Evolutionary conservation across 352 stramenopile genomes (phyloP).

Genomic region (Globisporangium cylindrosporum): DNA sequence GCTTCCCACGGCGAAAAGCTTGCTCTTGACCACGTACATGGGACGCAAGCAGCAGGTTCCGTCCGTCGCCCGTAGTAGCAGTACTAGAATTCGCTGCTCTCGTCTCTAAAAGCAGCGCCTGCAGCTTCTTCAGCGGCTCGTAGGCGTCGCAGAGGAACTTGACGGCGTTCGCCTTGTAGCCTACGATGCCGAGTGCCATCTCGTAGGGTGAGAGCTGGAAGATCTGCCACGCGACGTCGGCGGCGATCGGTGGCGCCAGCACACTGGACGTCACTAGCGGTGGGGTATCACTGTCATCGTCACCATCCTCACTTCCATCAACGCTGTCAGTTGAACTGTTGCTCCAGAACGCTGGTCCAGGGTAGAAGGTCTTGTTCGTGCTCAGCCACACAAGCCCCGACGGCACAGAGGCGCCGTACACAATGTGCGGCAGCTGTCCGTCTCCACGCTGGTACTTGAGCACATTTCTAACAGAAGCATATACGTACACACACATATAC

Average conservation of each 20-base stretch:
- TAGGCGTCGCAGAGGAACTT: slow-evolving; percentile 75
- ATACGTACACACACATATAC: neutral
- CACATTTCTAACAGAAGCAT: slow-evolving; percentile 30
- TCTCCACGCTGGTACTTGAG: slow-evolving; percentile 53
- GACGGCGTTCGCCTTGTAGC: slow-evolving; percentile 55
- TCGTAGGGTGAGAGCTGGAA: slow-evolving; percentile 81
- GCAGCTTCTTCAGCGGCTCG: slow-evolving; percentile 50
- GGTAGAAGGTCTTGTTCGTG: slow-evolving; percentile 71
- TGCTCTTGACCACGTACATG: slow-evolving; percentile 29
- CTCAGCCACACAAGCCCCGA: slow-evolving; percentile 43
- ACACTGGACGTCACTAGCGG: slow-evolving; percentile 43
- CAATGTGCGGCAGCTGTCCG: slow-evolving; percentile 61
- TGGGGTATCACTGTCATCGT: neutral
- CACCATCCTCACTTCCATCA: neutral
- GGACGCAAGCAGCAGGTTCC: slow-evolving; percentile 28
- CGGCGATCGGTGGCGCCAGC: slow-evolving; percentile 65
- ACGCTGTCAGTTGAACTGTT: neutral
- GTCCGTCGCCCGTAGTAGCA: slow-evolving; percentile 3
- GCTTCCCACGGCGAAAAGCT: neutral
- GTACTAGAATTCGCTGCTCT: slow-evolving; percentile 13
- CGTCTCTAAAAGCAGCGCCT: slow-evolving; percentile 46
- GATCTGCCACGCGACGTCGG: slow-evolving; percentile 80
- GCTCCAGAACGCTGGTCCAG: slow-evolving; percentile 73
- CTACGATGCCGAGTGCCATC: slow-evolving; percentile 54
- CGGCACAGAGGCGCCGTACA: slow-evolving; percentile 77